These are phyloP conservation scores for Stramenopiles sp. DNA, from an alignment of 352 stramenopile species.

Conservation along the genomic window DNA sequence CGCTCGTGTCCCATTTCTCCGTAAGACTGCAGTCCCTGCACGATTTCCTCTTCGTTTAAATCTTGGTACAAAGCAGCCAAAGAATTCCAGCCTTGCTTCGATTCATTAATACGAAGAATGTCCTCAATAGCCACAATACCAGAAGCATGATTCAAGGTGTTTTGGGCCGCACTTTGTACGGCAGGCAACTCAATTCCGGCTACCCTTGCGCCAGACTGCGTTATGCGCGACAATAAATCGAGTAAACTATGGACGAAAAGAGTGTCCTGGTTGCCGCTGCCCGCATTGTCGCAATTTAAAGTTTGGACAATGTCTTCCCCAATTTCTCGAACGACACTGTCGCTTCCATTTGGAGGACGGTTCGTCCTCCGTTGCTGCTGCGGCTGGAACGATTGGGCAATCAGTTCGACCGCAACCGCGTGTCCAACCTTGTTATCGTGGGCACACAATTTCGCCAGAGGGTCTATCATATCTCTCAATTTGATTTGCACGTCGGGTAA, in stretches of 20 bases:
- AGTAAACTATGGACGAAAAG: too few relatives aligned
- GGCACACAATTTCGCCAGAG: conserved; percentile 24
- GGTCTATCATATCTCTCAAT: conserved; percentile 26
- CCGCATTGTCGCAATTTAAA: too few relatives aligned
- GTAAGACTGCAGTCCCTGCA: background rate
- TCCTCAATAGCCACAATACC: background rate
- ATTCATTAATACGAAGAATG: background rate
- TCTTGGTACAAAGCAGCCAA: background rate
- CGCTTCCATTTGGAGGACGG: too few relatives aligned
- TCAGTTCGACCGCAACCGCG: conserved; percentile 20
- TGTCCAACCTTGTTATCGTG: conserved; percentile 21
- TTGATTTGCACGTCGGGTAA: conserved; percentile 29
- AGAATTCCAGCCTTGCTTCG: background rate
- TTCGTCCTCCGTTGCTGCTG: too few relatives aligned
- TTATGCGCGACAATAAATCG: too few relatives aligned
- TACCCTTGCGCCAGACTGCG: too few relatives aligned
- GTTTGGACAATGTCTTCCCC: too few relatives aligned
- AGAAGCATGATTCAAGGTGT: background rate
- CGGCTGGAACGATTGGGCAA: too few relatives aligned
- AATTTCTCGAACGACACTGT: too few relatives aligned
- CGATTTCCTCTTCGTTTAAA: conserved; percentile 12
- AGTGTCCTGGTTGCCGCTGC: too few relatives aligned
- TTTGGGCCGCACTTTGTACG: background rate
- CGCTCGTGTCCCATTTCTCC: too few relatives aligned
- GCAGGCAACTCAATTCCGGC: too few relatives aligned